Conservation (phyloP, 768 basidiomycete genomes). For the Podaxis mareebaensis region DNA sequence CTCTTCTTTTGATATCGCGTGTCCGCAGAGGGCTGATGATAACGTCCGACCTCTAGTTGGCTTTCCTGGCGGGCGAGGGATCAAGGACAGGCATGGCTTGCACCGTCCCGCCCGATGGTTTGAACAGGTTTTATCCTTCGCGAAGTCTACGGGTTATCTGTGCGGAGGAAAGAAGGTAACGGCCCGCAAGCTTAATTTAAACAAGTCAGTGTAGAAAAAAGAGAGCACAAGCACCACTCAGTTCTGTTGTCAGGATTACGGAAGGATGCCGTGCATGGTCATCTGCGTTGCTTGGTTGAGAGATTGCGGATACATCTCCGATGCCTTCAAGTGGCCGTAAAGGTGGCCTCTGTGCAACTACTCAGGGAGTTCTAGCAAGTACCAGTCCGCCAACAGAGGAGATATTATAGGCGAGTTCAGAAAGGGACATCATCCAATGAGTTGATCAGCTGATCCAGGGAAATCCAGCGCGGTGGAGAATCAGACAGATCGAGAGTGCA, state of each 20-base stretch:
- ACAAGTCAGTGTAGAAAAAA: background rate
- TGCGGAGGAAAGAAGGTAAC: background rate
- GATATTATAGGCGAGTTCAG: constrained; percentile 30
- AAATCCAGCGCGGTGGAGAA: constrained; percentile 20
- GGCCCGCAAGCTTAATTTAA: background rate
- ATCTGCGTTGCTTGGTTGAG: constrained; percentile 52
- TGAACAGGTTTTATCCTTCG: background rate
- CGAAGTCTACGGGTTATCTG: background rate
- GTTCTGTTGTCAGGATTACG: background rate
- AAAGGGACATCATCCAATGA: constrained; percentile 27
- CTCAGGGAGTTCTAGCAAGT: constrained; percentile 51
- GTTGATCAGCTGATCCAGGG: constrained; percentile 22
- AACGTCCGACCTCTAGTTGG: background rate
- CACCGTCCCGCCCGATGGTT: background rate
- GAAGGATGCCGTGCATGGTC: constrained; percentile 7
- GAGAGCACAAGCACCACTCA: background rate
- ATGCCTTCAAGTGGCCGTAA: constrained; percentile 69
- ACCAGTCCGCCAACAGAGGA: constrained; percentile 77
- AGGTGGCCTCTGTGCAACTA: constrained; percentile 79
- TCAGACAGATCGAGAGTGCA: constrained; percentile 28
- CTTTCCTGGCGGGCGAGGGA: background rate
- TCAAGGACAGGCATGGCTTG: background rate
- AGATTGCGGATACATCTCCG: constrained; percentile 56
- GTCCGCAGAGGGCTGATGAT: background rate
- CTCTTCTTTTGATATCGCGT: background rate